Base-by-base conservation (phyloP, 495 filamentous ascomycete species). In the Penicillium malachiteum region DNA sequence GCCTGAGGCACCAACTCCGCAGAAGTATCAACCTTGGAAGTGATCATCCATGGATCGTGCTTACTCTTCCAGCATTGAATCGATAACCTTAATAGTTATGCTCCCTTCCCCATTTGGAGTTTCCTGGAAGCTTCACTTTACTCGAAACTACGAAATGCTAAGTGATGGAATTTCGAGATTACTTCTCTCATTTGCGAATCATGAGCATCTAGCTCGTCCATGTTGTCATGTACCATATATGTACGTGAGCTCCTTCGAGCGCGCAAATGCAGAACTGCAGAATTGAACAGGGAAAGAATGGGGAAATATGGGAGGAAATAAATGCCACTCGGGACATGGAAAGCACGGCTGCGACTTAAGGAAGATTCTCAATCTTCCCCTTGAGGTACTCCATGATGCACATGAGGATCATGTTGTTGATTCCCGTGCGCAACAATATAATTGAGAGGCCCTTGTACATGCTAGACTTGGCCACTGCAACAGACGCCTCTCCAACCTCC, bases 391-490 rank as follows among this genome's bases (percentile, higher is more conserved):
- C 76, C 42, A 74, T 75, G 5, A 79, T 63, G 60, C 72, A 76
- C 50, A 79, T 63, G 33, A 78, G 58, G 35, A 79, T 77, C 75
- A 78, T 78, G 63, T 79, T 79, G 62, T 79, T 77, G 34, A 79
- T 60, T 17, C 72, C 72, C 4, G 76, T 78, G 26, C 76, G 75
- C 33, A 79, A 60, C 35, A 79, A 60, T 37, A 77, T 75, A 42
- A 78, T 76, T 5, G 75, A 74, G n/a, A 79, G 48, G 14, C 76
- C 76, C 52, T 77, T 79, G 58, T 78, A 79, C 72, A 74, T 79
- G 69, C 75, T 76, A 16, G 76, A 77, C 46, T 73, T 72, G 39
- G 76, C 71, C 1, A 77, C 74, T 0, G 75, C 76, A 7, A 64
- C 54, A 3, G 71, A 75, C 6, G 75, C 73, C 49, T 78, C 72